Evolutionary conservation across 2,329 filamentous ascomycete species (phyloP).

Genomic region (Penicillium sp.): DNA sequence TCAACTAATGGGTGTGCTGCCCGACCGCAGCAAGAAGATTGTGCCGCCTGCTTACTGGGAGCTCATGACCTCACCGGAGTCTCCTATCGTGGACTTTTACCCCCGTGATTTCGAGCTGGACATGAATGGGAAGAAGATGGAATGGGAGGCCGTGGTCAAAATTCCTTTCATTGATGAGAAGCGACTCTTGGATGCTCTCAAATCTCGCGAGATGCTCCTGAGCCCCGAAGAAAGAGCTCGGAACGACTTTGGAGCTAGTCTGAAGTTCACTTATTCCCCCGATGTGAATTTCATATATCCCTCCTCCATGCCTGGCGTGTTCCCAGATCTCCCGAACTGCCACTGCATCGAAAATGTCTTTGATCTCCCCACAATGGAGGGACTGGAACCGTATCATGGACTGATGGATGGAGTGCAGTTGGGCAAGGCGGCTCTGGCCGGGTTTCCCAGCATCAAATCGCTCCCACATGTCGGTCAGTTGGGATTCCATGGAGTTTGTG

Average conservation of each 20-base stretch:
- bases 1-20: conserved; percentile 96
- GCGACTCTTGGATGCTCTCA: conserved; percentile 80
- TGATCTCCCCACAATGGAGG: conserved; percentile 88
- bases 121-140: conserved; percentile 99
- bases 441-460: conserved; percentile 86
- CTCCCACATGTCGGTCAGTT: conserved; percentile 78
- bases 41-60: conserved; percentile 84
- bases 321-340: conserved; percentile 82
- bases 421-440: conserved; percentile 78
- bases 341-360: conserved; percentile 95
- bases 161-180: conserved; percentile 98
- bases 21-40: conserved; percentile 95
- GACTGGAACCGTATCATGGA: conserved; percentile 78
- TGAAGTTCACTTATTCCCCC: conserved; percentile 86
- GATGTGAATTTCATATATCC: conserved; percentile 78
- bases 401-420: conserved; percentile 80
- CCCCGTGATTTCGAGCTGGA: conserved; percentile 94
- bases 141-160: conserved; percentile 98
- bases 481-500: conserved; percentile 83
- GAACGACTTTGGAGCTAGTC: conserved; percentile 85
- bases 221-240: conserved; percentile 72
- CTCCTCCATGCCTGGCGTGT: conserved; percentile 82
- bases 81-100: conserved; percentile 97
- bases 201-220: conserved; percentile 74
- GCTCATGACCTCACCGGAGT: conserved; percentile 85